These are phyloP conservation scores for Wickerhamomyces bisporus DNA, from an alignment of 805 yeast genomes.

Conservation along the genomic window DNA sequence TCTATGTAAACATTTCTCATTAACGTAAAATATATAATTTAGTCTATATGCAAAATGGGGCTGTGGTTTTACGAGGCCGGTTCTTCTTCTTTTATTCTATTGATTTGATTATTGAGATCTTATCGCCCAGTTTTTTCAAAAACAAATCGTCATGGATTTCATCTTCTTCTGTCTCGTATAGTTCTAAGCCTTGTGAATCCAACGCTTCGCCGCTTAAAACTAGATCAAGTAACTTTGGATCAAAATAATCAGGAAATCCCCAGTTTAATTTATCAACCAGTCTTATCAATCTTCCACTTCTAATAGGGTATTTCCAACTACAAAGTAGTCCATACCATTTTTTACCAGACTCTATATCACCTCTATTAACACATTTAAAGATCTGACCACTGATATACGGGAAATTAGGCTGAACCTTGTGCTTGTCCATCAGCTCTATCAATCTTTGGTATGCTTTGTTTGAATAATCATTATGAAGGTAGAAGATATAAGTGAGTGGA, in stretches of 20 bases:
- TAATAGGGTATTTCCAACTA: conserved; percentile 1
- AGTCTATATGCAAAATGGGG: too few species aligned
- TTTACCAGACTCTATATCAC: conserved; percentile 4
- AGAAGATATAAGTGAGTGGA: conserved; percentile 1
- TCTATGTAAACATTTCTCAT: too few species aligned
- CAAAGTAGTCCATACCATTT: conserved; percentile 9
- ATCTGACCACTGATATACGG: conserved; percentile 5
- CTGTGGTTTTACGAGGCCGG: too few species aligned
- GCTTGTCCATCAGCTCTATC: conserved; percentile 2
- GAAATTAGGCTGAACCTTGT: conserved; percentile 5
- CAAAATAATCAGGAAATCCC: conserved; percentile 12
- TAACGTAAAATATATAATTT: too few species aligned
- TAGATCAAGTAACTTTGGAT: conserved; percentile 4
- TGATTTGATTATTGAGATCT: too few species aligned
- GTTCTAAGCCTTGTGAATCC: conserved; percentile 2
- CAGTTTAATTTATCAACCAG: conserved; percentile 7
- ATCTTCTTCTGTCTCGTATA: conserved; percentile 5
- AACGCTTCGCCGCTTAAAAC: background rate
- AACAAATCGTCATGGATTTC: conserved; percentile 8
- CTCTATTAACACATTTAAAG: conserved; percentile 4
- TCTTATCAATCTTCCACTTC: conserved; percentile 7
- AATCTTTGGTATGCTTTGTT: conserved; percentile 2
- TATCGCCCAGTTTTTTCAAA: conserved; percentile 4
- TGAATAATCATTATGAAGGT: background rate
- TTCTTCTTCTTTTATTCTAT: too few species aligned